Evolutionary conservation across 2,329 filamentous ascomycete genomes (phyloP), one percentile per base, ranked within the genome.

Genomic region (Malbranchea zuffiana): DNA sequence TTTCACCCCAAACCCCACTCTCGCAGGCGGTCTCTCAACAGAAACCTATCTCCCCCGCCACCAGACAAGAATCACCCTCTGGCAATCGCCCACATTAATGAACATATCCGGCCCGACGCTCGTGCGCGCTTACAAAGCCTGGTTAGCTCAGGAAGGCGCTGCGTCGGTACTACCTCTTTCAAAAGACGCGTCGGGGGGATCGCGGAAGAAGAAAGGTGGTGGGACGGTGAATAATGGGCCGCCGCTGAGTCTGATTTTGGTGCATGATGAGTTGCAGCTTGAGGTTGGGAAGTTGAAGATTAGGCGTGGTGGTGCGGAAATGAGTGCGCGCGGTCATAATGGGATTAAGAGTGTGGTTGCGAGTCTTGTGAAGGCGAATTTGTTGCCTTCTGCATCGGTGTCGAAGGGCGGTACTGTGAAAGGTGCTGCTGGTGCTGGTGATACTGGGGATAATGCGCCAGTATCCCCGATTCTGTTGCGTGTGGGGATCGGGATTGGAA

Each of bases 181-280:
- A 32, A n/a, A 32, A 37, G 47, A 48, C 47, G 3, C 42, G 56
- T 6, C 33, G 40, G 4, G 46, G 52, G 8, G 35, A 49, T 10
- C 46, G 63, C 20, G n/a, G n/a, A 53, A 48, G 11, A 43, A 37
- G 15, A 35, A 40, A 17, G 41, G 50, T 35, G 35, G 21, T 18
- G 37, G 4, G 26, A 27, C 18, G 27, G 36, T 29, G 31, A 16
- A 12, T 19, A 18, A 26, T 12, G 24, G 23, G n/a, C 36, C 32
- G 28, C 32, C 37, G 10, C 47, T 67, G 3, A 61, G 66, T 3
- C 59, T 98, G 11, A 75, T 96, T 0, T 65, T 96, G 8, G 66
- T 96, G 13, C 86, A 96, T 56, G 88, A 96, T 56, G 88, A 96
- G 56, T 62, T 96, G 21, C 87, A 95, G 51, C 68, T 73, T 27